These are phyloP conservation scores for Bromus sterilis DNA, from an alignment of 176 grass and related monocot species.

Conservation along the genomic window DNA sequence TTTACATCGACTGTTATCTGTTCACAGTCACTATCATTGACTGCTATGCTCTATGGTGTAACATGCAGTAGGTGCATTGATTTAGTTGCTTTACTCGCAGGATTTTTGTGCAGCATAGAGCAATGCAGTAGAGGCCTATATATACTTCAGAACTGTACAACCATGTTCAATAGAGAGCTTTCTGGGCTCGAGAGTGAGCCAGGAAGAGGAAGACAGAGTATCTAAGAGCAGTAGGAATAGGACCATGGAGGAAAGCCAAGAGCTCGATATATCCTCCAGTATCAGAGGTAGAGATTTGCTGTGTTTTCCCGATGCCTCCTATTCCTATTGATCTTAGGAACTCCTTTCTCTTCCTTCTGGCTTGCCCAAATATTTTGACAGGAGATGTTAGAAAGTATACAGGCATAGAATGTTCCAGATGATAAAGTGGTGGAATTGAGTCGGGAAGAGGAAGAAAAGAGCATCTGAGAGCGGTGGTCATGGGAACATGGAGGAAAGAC, in stretches of 20 bases:
- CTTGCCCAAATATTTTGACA: background rate
- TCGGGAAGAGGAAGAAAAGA: conserved; percentile 28
- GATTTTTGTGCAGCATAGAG: background rate
- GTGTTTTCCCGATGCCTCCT: conserved; percentile 1
- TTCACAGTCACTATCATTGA: background rate
- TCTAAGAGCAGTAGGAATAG: conserved; percentile 8
- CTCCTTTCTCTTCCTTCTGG: conserved; percentile 17
- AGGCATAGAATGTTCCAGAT: background rate
- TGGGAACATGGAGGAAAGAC: conserved; percentile 30
- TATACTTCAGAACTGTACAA: background rate
- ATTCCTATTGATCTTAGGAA: background rate
- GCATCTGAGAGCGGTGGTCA: background rate
- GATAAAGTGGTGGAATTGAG: background rate
- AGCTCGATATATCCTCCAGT: background rate
- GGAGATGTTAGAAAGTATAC: background rate
- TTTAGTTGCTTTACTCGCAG: background rate
- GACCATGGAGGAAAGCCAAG: conserved; percentile 18
- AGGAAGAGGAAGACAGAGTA: conserved; percentile 14
- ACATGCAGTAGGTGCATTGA: background rate
- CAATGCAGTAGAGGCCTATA: background rate
- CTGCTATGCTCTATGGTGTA: background rate
- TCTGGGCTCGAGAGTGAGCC: background rate
- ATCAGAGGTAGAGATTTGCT: background rate
- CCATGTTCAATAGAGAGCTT: background rate
- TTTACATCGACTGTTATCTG: background rate